phyloP scores from a whole-genome alignment of 805 yeast species.

The Candida ortonii region DNA sequence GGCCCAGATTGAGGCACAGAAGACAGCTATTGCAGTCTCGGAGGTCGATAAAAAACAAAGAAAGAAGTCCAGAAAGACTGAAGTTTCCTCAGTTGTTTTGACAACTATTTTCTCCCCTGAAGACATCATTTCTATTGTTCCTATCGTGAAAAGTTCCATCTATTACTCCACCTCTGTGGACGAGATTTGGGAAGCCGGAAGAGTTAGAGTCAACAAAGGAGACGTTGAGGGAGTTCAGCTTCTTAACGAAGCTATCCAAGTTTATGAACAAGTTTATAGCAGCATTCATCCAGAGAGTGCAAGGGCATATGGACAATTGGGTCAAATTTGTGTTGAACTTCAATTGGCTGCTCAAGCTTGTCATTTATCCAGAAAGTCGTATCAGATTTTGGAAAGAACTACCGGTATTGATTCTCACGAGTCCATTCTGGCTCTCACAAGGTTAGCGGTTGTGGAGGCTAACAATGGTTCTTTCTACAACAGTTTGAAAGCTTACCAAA shows the following conservation, averaged over 20 bases:
- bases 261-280: slow-evolving; percentile 84
- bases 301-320: slow-evolving; percentile 59
- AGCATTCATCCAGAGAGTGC: slow-evolving; percentile 76
- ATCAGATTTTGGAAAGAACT: slow-evolving; percentile 73
- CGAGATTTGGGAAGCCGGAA: slow-evolving; percentile 70
- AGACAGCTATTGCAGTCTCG: slow-evolving; percentile 27
- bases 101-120: slow-evolving; percentile 49
- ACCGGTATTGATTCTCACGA: slow-evolving; percentile 80
- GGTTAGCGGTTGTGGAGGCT: slow-evolving; percentile 71
- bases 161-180: slow-evolving; percentile 67
- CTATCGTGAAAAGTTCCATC: slow-evolving; percentile 70
- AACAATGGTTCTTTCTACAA: slow-evolving; percentile 55
- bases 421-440: slow-evolving; percentile 65
- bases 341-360: slow-evolving; percentile 59
- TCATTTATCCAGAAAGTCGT: slow-evolving; percentile 63
- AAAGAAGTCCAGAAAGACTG: slow-evolving; percentile 26
- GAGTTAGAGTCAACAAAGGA: slow-evolving; percentile 34
- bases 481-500: slow-evolving; percentile 58
- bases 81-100: slow-evolving; percentile 13
- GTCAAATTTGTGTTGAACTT: slow-evolving; percentile 63
- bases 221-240: slow-evolving; percentile 58
- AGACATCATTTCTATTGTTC: slow-evolving; percentile 69
- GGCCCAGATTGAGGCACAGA: slow-evolving; percentile 24
- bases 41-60: slow-evolving; percentile 28
- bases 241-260: slow-evolving; percentile 64